phyloP scores from a whole-genome alignment of 1,139 yeast genomes.

The Saccharomyces hybrid region DNA sequence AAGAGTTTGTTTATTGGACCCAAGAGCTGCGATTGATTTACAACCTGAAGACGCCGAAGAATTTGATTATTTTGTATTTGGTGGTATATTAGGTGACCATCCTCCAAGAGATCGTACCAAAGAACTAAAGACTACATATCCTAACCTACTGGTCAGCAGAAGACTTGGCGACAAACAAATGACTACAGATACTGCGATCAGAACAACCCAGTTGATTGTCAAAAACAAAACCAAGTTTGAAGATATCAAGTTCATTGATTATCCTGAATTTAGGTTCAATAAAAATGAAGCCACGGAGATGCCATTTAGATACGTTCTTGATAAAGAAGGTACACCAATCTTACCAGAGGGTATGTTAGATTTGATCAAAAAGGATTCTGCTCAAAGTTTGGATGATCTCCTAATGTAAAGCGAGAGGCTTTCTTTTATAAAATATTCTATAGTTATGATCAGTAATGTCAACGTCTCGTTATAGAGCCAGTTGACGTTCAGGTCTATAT shows the following conservation, averaged over 20 bases:
- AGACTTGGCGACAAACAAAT: constrained; percentile 82
- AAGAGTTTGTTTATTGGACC: constrained; percentile 78
- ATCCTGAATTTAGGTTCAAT: constrained; percentile 85
- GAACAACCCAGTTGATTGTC: constrained; percentile 76
- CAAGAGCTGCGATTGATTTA: constrained; percentile 70
- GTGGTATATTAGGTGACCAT: constrained; percentile 94
- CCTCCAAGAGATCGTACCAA: constrained; percentile 96
- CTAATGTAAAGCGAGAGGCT: constrained; percentile 11
- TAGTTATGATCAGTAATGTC: background rate
- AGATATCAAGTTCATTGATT: constrained; percentile 75
- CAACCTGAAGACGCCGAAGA: constrained; percentile 55
- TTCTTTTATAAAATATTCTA: background rate
- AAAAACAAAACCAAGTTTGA: constrained; percentile 51
- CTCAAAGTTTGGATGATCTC: constrained; percentile 56
- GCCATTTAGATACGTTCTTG: constrained; percentile 87
- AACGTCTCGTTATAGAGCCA: background rate
- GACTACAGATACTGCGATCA: constrained; percentile 96
- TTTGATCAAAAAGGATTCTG: constrained; percentile 76
- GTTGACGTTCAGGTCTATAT: too few species aligned
- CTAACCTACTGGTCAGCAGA: constrained; percentile 60
- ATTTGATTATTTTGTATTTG: constrained; percentile 87
- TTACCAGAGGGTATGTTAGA: constrained; percentile 89
- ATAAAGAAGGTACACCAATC: constrained; percentile 54
- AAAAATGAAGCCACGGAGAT: constrained; percentile 90
- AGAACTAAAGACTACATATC: constrained; percentile 69